phyloP scores from a whole-genome alignment of 1,139 yeast species.

The Magnusiomyces suaveolens region DNA sequence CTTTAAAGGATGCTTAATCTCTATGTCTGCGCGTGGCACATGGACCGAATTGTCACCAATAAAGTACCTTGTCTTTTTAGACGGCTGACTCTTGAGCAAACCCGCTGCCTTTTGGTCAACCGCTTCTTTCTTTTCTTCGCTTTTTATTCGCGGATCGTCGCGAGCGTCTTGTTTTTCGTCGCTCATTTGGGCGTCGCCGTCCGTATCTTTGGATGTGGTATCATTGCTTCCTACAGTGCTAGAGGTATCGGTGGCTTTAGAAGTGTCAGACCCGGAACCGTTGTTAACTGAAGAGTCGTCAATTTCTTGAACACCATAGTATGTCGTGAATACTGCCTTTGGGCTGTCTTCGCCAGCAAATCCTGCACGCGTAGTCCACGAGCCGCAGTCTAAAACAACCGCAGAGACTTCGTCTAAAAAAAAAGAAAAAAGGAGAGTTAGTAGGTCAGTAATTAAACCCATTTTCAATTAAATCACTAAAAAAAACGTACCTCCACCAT shows the following conservation, averaged over 20 bases:
- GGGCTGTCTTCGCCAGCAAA: slow-evolving; percentile 95
- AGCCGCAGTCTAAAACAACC: slow-evolving; percentile 84
- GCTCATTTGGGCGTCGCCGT: slow-evolving; percentile 20
- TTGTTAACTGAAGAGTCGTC: not conserved
- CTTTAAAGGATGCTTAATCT: slow-evolving; percentile 30
- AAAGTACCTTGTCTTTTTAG: slow-evolving; percentile 12
- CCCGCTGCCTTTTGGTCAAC: slow-evolving; percentile 5
- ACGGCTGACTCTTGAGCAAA: not conserved
- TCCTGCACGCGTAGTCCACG: slow-evolving; percentile 73
- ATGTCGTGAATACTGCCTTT: slow-evolving; percentile 60
- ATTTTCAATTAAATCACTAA: not conserved
- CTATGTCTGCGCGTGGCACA: slow-evolving; percentile 28
- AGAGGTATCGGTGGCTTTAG: slow-evolving; percentile 13
- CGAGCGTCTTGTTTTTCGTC: slow-evolving; percentile 7
- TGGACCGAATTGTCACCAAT: slow-evolving; percentile 31
- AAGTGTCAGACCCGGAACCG: not conserved
- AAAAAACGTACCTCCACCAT: slow-evolving; percentile 43
- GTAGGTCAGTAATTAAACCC: not conserved
- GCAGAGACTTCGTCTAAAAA: slow-evolving; percentile 72
- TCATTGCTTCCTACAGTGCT: slow-evolving; percentile 7
- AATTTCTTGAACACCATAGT: slow-evolving; percentile 23
- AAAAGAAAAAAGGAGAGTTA: not conserved
- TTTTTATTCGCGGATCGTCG: not conserved
- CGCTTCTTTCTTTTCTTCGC: slow-evolving; percentile 1
- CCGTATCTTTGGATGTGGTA: slow-evolving; percentile 11